Percentiles rank a stretch among this genome's conserved stretches.
Conservation (phyloP, 208 protist genomes). For the Herpetomonas muscarum region DNA sequence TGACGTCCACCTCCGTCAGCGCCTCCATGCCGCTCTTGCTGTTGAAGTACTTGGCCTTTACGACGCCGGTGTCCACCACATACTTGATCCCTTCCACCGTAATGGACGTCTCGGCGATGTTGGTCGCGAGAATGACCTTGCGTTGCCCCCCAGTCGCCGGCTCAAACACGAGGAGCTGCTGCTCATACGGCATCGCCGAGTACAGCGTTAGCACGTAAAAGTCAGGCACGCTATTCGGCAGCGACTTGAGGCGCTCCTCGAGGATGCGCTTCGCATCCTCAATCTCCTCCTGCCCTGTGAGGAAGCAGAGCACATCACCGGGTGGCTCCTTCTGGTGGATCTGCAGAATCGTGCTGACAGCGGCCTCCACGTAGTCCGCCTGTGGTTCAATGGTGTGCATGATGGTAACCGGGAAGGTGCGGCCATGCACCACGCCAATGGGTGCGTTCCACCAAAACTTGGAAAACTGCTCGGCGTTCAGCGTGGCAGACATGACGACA, state of each 20-base stretch:
- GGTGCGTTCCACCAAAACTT: constrained; percentile 94
- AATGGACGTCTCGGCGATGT: constrained; percentile 99
- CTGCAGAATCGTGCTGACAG: constrained; percentile 97
- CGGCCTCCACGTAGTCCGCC: constrained; percentile 96
- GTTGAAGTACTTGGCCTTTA: constrained; percentile 98
- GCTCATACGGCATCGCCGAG: constrained; percentile 95
- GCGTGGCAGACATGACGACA: constrained; percentile 97
- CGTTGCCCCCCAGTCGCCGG: constrained; percentile 74
- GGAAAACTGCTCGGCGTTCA: constrained; percentile 94
- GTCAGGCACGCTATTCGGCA: constrained; percentile 56
- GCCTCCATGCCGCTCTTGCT: constrained; percentile 96
- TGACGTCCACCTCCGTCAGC: constrained; percentile 93
- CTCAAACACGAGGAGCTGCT: constrained; percentile 97
- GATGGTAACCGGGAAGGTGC: constrained; percentile 90
- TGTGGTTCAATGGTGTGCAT: constrained; percentile 93
- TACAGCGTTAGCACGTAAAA: constrained; percentile 89
- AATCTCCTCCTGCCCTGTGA: constrained; percentile 97
- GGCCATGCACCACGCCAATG: constrained; percentile 88
- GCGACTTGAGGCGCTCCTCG: constrained; percentile 66
- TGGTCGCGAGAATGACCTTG: constrained; percentile 98
- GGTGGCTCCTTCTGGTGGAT: constrained; percentile 95
- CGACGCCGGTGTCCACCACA: constrained; percentile 98
- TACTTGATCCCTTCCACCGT: constrained; percentile 99
- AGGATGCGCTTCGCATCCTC: constrained; percentile 85
- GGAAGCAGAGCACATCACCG: constrained; percentile 99